A percentile compares a stretch with the other conserved stretches of the same genome.
phyloP scores from a whole-genome alignment of 352 stramenopile genomes.

The Lagenidium giganteum region DNA sequence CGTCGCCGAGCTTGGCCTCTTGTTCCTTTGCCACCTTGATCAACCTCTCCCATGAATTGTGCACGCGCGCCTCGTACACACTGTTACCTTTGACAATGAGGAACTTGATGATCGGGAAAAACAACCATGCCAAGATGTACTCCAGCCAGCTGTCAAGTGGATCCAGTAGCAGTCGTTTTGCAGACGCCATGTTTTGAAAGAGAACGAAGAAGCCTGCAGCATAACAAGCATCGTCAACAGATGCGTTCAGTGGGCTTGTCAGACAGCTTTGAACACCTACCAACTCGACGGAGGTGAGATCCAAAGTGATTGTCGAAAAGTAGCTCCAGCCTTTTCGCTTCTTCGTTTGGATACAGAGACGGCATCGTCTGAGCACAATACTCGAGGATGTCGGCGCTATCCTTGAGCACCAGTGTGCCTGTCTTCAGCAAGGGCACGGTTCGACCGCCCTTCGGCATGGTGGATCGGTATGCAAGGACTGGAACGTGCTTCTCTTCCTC shows the following conservation, averaged over 20 bases:
- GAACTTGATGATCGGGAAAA: conserved; percentile 25
- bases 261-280: conserved; percentile 18
- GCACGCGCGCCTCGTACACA: conserved; percentile 23
- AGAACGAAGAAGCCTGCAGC: conserved; percentile 24
- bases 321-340: conserved; percentile 32
- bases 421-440: conserved; percentile 39
- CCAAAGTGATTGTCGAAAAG: conserved; percentile 38
- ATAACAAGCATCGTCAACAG: conserved; percentile 1
- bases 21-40: conserved; percentile 15
- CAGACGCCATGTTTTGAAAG: conserved; percentile 20
- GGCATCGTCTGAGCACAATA: conserved; percentile 27
- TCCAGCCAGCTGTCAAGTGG: conserved; percentile 16
- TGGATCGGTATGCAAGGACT: conserved; percentile 36
- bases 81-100: conserved; percentile 18
- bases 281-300: conserved; percentile 20
- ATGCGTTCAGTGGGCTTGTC: too few relatives aligned
- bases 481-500: conserved; percentile 39
- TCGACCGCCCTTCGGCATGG: conserved; percentile 32
- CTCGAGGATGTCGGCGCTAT: conserved; percentile 40
- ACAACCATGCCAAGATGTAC: conserved; percentile 11
- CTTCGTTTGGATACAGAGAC: conserved; percentile 28
- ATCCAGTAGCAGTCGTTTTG: conserved; percentile 16
- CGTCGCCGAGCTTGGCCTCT: conserved; percentile 23
- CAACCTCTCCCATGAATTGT: conserved; percentile 22
- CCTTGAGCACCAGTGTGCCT: conserved; percentile 19